Base-by-base conservation (phyloP, 2,329 filamentous ascomycete genomes). In the Phaeosphaeriaceae sp. region DNA sequence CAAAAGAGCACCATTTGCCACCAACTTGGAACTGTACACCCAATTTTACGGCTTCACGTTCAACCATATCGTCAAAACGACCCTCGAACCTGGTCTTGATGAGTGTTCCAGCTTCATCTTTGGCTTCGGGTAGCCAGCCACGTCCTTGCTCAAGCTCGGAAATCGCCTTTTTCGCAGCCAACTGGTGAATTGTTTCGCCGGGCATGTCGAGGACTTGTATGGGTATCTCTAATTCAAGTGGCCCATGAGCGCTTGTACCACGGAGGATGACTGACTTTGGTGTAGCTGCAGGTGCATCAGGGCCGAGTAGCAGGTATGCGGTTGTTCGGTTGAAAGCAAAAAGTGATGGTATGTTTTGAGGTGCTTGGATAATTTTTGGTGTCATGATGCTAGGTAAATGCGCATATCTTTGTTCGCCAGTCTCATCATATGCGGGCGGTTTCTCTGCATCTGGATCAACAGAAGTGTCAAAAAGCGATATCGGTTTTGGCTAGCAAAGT, bases 1-100 rank as follows among this genome's bases (percentile, higher is more conserved):
- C 83, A 54, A 91, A 92, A 0, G 87, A 89, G 61, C 84, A 88
- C 81, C 84, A 89, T 63, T 86, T 88, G 1, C 86, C 83, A 2
- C 80, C 83, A 7, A 91, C 81, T 60, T 89, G 86, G 61, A 84
- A 89, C 48, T 79, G 76, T 11, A 86, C 78, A 0, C 88, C 87
- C 0, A 91, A 75, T 0, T 82, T 76, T 1, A 90, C 85, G 7
- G 81, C 86, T 63, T 91, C 87, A 1, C 81, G 79, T 65, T 87
- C 81, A 0, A 86, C 81, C 62, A 90, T 78, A 38, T 84, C 80
- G 11, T 79, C 70, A 63, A 87, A 86, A 3, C 77, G 78, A 1
- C 78, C 78, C 2, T 72, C 67, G 37, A 72, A 68, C 0, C 65
- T 52, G 13, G 79, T 76, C 50, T 78, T 83, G 8, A 74, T 28